A percentile compares a stretch with the other conserved stretches of the same genome.
Conservation (phyloP, 2,329 filamentous ascomycete species). For the Gaeumannomyces tritici region DNA sequence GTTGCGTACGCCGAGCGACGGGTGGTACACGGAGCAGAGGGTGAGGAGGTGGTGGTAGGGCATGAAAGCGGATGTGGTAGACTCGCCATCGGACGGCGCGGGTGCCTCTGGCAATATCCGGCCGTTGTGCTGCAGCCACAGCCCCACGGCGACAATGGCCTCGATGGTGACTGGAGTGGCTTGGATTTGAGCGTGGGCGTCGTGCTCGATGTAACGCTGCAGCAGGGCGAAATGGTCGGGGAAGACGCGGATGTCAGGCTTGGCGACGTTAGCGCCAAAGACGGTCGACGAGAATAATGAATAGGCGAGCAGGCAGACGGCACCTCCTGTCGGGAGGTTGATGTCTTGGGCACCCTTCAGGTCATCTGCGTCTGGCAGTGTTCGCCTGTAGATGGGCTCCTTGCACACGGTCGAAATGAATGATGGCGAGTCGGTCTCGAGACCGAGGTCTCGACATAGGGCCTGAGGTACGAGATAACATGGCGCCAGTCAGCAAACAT, state of each 20-base stretch:
- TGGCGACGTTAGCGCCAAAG: conserved; percentile 45
- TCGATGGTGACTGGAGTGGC: conserved; percentile 47
- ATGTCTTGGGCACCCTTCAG: conserved; percentile 33
- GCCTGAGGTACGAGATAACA: conserved; percentile 29
- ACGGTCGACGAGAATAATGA: conserved; percentile 53
- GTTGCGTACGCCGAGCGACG: conserved; percentile 42
- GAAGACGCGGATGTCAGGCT: conserved; percentile 47
- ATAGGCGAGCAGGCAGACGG: conserved; percentile 50
- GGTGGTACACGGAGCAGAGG: conserved; percentile 48
- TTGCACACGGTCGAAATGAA: conserved; percentile 36
- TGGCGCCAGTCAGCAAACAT: not conserved
- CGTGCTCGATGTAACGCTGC: conserved; percentile 40
- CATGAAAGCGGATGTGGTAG: conserved; percentile 36
- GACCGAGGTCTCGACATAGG: conserved; percentile 51
- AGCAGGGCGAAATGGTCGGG: conserved; percentile 49
- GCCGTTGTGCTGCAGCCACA: conserved; percentile 45
- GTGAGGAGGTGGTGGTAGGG: conserved; percentile 51
- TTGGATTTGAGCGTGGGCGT: conserved; percentile 37
- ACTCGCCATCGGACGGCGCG: not conserved
- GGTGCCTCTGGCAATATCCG: not conserved
- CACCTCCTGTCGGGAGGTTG: conserved; percentile 47
- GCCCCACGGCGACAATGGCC: conserved; percentile 47
- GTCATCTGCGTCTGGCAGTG: conserved; percentile 25
- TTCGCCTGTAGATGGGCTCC: conserved; percentile 30
- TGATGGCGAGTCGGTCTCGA: conserved; percentile 34